Evolutionary conservation across 495 filamentous ascomycete species (phyloP), one percentile per base, ranked within the genome.

Genomic region (Mytilinidion resinicola): DNA sequence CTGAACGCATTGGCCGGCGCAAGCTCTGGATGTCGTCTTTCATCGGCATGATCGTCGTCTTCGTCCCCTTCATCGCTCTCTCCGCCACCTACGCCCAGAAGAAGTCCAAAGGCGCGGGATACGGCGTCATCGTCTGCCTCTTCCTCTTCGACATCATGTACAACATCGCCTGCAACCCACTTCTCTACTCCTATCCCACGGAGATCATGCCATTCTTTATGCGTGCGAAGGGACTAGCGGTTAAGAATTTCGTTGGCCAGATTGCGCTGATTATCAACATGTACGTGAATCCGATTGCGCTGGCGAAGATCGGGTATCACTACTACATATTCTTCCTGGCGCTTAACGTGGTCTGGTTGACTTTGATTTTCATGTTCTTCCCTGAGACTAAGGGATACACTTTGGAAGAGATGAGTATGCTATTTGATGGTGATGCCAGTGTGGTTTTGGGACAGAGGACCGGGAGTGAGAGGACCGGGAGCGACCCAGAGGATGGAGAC

Each of bases 171-270:
- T 70, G 66, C 63, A 62, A 69, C 42, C 63, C 83, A 44, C 71
- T 87, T 53, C 73, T 87, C 34, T 79, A 85, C 49, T 81, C 83
- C 33, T 73, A 74, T 54, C 57, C 65, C n/a, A 60, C 85, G 30
- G 85, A 88, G 72, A 81, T 88, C 36, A 72, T 85, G 11, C 84
- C 84, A 0, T 90, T 84, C 73, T 78, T 80, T 46, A 75, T 88
- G 56, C 80, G 85, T 15, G 83, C 84, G 42, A 90, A 87, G 75
- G 85, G 85, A 42, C 81, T 87, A 74, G 83, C 86, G 69, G 73
- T 82, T 51, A 80, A 82, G 69, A 80, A 82, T 63, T 75, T 86
- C 51, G 81, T 77, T 30, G 78, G 85, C 44, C 79, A 86, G 64
- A 75, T 78, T 9, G 74, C 82, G 14, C 74, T 86, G 57, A 55